These are phyloP conservation scores for Dorcoceras hygrometricum DNA, from an alignment of 257 asterid species.

Conservation along the genomic window DNA sequence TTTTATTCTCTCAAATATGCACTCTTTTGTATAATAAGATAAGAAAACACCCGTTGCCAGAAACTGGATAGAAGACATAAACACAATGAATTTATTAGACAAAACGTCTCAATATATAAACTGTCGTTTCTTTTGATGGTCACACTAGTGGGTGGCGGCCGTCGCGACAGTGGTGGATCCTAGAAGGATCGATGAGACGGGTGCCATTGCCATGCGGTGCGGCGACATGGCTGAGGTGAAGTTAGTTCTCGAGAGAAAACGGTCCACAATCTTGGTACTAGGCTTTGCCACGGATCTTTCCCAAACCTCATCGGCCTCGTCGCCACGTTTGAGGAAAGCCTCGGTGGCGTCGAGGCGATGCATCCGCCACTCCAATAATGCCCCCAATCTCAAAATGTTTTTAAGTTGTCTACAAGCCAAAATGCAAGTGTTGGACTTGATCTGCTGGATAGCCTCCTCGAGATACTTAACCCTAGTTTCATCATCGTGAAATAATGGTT, in stretches of 20 bases:
- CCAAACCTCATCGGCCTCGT: conserved; percentile 60
- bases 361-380: conserved; percentile 42
- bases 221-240: conserved; percentile 26
- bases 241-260: conserved; percentile 36
- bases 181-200: conserved; percentile 19
- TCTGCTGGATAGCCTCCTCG: conserved; percentile 41
- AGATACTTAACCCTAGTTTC: conserved; percentile 28
- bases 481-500: conserved; percentile 17
- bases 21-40: not conserved
- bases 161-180: conserved; percentile 26
- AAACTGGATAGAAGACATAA: not conserved
- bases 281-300: conserved; percentile 50
- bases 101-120: not conserved
- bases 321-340: conserved; percentile 46
- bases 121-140: not conserved
- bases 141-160: conserved; percentile 42
- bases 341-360: conserved; percentile 72
- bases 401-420: conserved; percentile 50
- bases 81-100: not conserved
- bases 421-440: conserved; percentile 55
- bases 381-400: conserved; percentile 52
- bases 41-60: not conserved
- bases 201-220: conserved; percentile 26
- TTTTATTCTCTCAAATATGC: not conserved
- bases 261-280: conserved; percentile 40